A percentile compares a stretch with the other conserved stretches of the same genome.
These are phyloP conservation scores for Nicotiana attenuata DNA, from an alignment of 257 asterid species.

Conservation along the genomic window DNA sequence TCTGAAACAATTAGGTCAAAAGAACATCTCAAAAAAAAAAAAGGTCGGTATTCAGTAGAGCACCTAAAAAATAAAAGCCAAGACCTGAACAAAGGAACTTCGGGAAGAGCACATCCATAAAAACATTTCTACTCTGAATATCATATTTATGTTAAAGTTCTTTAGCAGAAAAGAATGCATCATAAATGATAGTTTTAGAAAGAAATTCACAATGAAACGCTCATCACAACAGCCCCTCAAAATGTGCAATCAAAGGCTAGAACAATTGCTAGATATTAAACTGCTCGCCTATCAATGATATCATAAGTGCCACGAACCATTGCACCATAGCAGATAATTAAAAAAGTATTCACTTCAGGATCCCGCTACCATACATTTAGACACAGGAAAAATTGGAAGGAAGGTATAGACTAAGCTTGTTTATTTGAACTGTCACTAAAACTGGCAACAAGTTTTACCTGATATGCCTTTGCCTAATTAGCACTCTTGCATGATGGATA, in stretches of 20 bases:
- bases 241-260: neutral
- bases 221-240: neutral
- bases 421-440: neutral
- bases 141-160: neutral
- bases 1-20: neutral
- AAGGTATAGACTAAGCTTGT: neutral
- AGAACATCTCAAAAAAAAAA: too few species aligned
- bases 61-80: too few species aligned
- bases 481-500: constrained; percentile 67
- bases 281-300: neutral
- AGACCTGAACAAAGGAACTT: neutral
- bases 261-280: neutral
- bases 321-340: neutral
- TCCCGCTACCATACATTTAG: too few species aligned
- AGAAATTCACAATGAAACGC: neutral
- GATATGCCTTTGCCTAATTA: constrained; percentile 64
- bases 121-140: neutral
- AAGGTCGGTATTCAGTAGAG: too few species aligned
- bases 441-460: constrained; percentile 23
- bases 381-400: too few species aligned
- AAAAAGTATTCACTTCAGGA: too few species aligned
- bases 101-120: neutral
- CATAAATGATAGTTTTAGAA: neutral
- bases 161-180: neutral
- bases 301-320: neutral